Evolutionary conservation across 306 rosid genomes (phyloP), one percentile per base, ranked within the genome.

Genomic region (Gillenia trifoliata): DNA sequence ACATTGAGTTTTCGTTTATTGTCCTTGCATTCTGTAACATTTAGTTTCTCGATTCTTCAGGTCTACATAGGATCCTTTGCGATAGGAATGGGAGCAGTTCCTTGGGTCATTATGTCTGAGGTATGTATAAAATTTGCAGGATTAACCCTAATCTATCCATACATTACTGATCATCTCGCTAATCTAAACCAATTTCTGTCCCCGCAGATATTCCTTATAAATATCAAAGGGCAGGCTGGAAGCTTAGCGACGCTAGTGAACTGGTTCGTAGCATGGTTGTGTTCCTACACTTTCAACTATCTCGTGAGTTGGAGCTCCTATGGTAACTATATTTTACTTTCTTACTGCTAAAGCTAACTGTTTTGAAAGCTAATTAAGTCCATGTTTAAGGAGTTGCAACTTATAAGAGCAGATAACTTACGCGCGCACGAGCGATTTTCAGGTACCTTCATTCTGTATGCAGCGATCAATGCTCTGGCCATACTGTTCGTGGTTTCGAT

Each of bases 21-120:
- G 22, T 70, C 30, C 5, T 52, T 52, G 47, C 26, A 70, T 28
- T 31, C 7, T 31, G 33, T 50, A 72, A 73, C 64, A 26, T 47
- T 26, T 50, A 29, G n/a, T 60, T 43, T 43, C 56, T 75, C 62
- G 57, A 82, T 78, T 77, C 73, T 78, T 77, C 73, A 93, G 98
- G 68, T 91, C 74, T 89, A 89, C 52, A 86, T 91, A 71, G 94
- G 82, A 82, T 77, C 92, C 31, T 91, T 91, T 83, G 89, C 96
- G 64, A 47, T 78, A 16, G 98, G 98, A 77, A 89, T 91, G 97
- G 98, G 96, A 78, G 89, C 97, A 43, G 86, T 93, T 84, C 98
- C 98, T 75, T 91, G 97, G 98, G 87, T 93, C 70, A 85, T 93
- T 36, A 93, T 93, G 98, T 91, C 97, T 3, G 97, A 93, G 96